Base-by-base conservation (phyloP, 805 yeast genomes). In the Kuraishia piskuri region DNA sequence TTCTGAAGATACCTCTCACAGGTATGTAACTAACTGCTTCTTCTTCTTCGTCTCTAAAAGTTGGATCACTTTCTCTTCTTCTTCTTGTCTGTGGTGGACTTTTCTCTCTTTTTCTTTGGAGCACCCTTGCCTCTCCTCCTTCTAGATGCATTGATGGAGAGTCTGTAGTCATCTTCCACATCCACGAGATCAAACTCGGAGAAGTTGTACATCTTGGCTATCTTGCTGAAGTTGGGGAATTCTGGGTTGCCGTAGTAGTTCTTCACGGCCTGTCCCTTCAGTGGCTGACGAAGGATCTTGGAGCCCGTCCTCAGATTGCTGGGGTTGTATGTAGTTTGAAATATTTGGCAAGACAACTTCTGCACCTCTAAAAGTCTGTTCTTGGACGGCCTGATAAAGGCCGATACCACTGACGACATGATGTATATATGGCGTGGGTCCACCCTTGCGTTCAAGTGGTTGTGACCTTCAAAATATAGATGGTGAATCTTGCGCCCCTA, bases 81-180 rank as follows among this genome's bases (percentile, higher is more conserved):
- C 71, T 77, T 77, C 63, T 70, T 70, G 54, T 70, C 70, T 54
- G 69, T 69, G 44, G 64, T 63, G 24, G 69, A 69, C 22, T 71
- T 73, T 59, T 74, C 78, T 61, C 76, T 79, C 71, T 78, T 80
- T 76, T 88, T 88, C 75, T 84, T 80, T 61, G 94, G 95, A 12
- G 94, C 90, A 68, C 92, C 91, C 70, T 88, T 88, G 69, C 89
- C 91, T 80, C 94, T 86, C 78, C 86, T 84, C 75, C 83, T 87
- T 69, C 88, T 77, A 50, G 73, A 74, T 54, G 71, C 81, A 22
- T 82, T 83, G 80, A 82, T 82, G 55, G 73, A 77, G 56, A 85
- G 63, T 68, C 96, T 77, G 68, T 84, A 83, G 47, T 76, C 80
- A 65, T 88, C 95, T 56, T 79, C 81, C 53, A 85, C 86, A 59